Conservation (phyloP, 192 early-diverging fungal genomes). For the Umbelopsis ramanniana region DNA sequence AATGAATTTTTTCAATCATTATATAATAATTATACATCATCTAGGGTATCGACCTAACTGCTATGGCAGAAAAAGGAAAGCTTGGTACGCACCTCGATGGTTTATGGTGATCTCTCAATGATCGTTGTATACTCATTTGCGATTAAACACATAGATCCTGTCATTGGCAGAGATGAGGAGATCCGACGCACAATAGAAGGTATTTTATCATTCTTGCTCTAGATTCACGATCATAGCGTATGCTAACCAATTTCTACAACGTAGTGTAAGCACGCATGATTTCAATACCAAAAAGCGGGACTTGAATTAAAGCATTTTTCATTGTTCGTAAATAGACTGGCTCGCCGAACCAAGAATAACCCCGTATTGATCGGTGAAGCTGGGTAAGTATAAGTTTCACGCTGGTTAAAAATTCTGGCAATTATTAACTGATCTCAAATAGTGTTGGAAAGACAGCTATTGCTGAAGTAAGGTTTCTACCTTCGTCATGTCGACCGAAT, state of each 20-base stretch:
- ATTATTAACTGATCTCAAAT: neutral
- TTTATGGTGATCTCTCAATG: no score
- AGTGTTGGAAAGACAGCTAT: constrained; percentile 82
- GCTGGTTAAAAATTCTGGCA: neutral
- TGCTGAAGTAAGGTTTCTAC: constrained; percentile 52
- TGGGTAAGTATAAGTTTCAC: constrained; percentile 44
- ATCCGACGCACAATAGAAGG: constrained; percentile 80
- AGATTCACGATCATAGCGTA: neutral
- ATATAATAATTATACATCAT: neutral
- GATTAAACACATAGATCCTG: constrained; percentile 56
- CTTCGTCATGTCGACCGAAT: neutral
- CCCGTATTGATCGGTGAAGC: constrained; percentile 79
- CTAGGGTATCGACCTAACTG: constrained; percentile 76
- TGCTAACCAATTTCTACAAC: neutral
- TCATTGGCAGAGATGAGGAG: constrained; percentile 79
- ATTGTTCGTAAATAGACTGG: constrained; percentile 42
- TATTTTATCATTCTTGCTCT: constrained; percentile 18
- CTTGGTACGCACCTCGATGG: constrained; percentile 41
- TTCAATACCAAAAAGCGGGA: neutral
- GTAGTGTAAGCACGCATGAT: constrained; percentile 14
- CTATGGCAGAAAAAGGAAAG: constrained; percentile 74
- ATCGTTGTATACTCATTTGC: neutral
- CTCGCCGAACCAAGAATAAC: constrained; percentile 80
- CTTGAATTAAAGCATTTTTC: constrained; percentile 10
- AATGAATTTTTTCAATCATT: neutral